These are phyloP conservation scores for Ustilago trichophora DNA, from an alignment of 1,284 basidiomycete species.

Conservation along the genomic window DNA sequence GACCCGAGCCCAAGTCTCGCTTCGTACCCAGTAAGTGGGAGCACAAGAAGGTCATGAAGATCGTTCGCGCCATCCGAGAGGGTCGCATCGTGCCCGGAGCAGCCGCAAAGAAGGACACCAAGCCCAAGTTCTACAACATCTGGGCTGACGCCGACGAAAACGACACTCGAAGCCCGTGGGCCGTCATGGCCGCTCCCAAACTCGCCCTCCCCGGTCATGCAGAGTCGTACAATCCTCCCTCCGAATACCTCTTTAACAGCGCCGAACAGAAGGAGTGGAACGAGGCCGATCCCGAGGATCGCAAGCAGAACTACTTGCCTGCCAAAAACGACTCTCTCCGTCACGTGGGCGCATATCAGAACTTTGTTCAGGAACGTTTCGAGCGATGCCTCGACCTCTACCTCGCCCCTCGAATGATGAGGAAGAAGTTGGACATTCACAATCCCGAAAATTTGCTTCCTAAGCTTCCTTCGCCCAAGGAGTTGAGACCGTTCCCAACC, in stretches of 20 bases:
- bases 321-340: constrained; percentile 86
- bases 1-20: constrained; percentile 93
- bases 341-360: constrained; percentile 88
- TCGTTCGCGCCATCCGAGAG: constrained; percentile 95
- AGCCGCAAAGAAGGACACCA: constrained; percentile 72
- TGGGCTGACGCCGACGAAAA: constrained; percentile 77
- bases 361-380: constrained; percentile 93
- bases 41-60: constrained; percentile 99
- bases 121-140: constrained; percentile 84
- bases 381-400: constrained; percentile 95
- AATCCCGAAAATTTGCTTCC: constrained; percentile 86
- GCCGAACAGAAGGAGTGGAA: constrained; percentile 87
- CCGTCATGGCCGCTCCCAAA: constrained; percentile 87
- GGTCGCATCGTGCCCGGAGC: constrained; percentile 91
- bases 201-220: constrained; percentile 85
- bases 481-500: constrained; percentile 92
- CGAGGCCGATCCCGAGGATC: constrained; percentile 84
- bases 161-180: constrained; percentile 45
- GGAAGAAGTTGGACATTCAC: constrained; percentile 64
- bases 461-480: constrained; percentile 91
- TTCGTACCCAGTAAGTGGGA: constrained; percentile 99
- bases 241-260: constrained; percentile 92
- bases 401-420: constrained; percentile 84
- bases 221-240: constrained; percentile 98
- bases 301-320: constrained; percentile 88